Conservation (phyloP, 169 alveolate genomes). For the Plasmodium adleri region DNA sequence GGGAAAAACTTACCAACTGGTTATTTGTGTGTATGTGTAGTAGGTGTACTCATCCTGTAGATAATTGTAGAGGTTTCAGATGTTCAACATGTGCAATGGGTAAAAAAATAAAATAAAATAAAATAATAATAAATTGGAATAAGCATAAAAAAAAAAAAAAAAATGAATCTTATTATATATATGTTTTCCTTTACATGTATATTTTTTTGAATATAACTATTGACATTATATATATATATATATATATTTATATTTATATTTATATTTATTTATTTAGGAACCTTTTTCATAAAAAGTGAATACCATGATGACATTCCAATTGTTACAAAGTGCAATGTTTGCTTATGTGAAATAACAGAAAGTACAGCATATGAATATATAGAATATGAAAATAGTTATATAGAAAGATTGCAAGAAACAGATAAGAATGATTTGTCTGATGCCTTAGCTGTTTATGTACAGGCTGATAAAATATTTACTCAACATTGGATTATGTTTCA, state of each 20-base stretch:
- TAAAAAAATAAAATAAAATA: slow-evolving; percentile 6
- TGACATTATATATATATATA: neutral
- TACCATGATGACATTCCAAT: slow-evolving; percentile 50
- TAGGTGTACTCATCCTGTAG: slow-evolving; percentile 84
- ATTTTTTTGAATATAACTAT: neutral
- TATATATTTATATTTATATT: neutral
- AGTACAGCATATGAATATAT: slow-evolving; percentile 63
- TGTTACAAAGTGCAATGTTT: slow-evolving; percentile 48
- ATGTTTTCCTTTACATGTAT: neutral
- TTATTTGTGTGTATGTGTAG: slow-evolving; percentile 87
- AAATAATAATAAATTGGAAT: neutral
- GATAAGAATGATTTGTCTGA: slow-evolving; percentile 80
- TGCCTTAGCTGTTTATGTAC: slow-evolving; percentile 79
- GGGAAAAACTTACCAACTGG: slow-evolving; percentile 88
- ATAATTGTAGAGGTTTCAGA: slow-evolving; percentile 85
- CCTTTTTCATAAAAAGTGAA: slow-evolving; percentile 69
- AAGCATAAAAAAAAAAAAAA: neutral
- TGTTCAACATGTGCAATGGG: slow-evolving; percentile 87
- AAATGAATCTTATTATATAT: neutral
- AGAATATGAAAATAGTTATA: slow-evolving; percentile 75
- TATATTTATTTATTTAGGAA: slow-evolving; percentile 23
- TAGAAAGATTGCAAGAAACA: slow-evolving; percentile 81
- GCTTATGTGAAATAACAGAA: slow-evolving; percentile 59
- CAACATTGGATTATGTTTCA: slow-evolving; percentile 85
- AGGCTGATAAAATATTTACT: slow-evolving; percentile 83